Conservation (phyloP, 2,329 filamentous ascomycete species). For the Westerdykella ornata region DNA sequence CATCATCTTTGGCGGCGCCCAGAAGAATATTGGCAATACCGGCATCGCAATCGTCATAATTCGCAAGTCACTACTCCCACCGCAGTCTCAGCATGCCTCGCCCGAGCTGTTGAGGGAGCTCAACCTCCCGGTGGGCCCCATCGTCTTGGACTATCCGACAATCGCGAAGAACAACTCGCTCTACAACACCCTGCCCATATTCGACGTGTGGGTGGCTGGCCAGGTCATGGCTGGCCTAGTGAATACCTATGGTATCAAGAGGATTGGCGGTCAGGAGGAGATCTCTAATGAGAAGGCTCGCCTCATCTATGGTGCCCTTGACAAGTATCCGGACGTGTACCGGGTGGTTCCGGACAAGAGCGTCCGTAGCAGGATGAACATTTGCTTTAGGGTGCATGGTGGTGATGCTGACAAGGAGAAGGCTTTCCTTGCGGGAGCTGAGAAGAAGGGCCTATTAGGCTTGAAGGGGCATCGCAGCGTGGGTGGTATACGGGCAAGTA, state of each 20-base stretch:
- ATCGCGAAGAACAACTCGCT: conserved; percentile 90
- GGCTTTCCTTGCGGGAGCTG: conserved; percentile 67
- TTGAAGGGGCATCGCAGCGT: conserved; percentile 85
- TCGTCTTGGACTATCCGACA: conserved; percentile 74
- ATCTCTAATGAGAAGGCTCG: conserved; percentile 68
- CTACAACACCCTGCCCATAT: conserved; percentile 94
- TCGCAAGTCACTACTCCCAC: conserved; percentile 71
- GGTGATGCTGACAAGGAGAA: conserved; percentile 67
- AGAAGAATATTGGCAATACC: conserved; percentile 86
- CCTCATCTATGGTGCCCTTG: conserved; percentile 69
- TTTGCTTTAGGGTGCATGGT: conserved; percentile 74
- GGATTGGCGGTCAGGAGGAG: conserved; percentile 69
- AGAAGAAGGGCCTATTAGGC: conserved; percentile 63
- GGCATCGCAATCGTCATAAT: conserved; percentile 83
- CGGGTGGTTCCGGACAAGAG: conserved; percentile 67
- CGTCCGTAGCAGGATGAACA: conserved; percentile 84
- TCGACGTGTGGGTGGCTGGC: conserved; percentile 88
- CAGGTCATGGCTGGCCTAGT: conserved; percentile 76
- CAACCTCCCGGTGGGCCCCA: conserved; percentile 68
- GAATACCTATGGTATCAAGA: conserved; percentile 54
- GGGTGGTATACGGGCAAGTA: conserved; percentile 76
- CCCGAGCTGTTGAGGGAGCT: conserved; percentile 65
- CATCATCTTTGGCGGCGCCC: conserved; percentile 81
- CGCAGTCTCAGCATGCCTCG: conserved; percentile 51
- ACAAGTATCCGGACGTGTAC: conserved; percentile 67